A percentile compares a stretch with the other conserved stretches of the same genome.
Conservation (phyloP, 169 alveolate species). For the Eimeria maxima region DNA sequence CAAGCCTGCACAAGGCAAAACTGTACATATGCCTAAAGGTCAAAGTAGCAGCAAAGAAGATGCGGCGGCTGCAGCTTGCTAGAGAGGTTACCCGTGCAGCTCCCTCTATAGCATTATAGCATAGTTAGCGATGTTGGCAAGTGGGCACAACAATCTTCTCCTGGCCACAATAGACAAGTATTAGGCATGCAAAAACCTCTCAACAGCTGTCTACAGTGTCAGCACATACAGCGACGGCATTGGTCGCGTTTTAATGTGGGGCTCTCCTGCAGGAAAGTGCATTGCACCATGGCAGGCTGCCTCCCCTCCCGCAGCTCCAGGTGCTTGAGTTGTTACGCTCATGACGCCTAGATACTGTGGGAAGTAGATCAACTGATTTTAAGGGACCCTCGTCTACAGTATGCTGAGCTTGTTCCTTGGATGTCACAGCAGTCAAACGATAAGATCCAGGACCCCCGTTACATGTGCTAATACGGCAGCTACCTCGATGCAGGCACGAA, state of each 20-base stretch:
- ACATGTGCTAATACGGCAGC: neutral
- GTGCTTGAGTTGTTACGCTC: too few species aligned
- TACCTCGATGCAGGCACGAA: neutral
- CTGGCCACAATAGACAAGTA: neutral
- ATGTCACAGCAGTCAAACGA: too few species aligned
- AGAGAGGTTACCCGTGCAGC: slow-evolving; percentile 7
- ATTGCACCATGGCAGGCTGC: too few species aligned
- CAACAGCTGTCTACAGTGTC: too few species aligned
- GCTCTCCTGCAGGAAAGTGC: neutral
- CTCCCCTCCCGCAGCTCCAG: too few species aligned
- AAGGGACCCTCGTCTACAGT: too few species aligned
- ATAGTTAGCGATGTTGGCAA: neutral
- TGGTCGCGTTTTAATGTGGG: too few species aligned
- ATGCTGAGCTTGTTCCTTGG: too few species aligned
- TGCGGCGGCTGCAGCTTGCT: neutral
- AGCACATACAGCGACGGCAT: too few species aligned
- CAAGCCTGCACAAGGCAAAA: neutral
- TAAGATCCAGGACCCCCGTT: neutral
- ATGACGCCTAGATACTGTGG: too few species aligned
- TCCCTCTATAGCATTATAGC: neutral
- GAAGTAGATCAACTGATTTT: too few species aligned
- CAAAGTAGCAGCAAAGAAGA: neutral
- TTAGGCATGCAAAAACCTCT: neutral
- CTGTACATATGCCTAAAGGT: neutral
- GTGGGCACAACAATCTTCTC: neutral